These are phyloP conservation scores for Mangifera indica DNA, from an alignment of 345 rosid species.

Conservation along the genomic window DNA sequence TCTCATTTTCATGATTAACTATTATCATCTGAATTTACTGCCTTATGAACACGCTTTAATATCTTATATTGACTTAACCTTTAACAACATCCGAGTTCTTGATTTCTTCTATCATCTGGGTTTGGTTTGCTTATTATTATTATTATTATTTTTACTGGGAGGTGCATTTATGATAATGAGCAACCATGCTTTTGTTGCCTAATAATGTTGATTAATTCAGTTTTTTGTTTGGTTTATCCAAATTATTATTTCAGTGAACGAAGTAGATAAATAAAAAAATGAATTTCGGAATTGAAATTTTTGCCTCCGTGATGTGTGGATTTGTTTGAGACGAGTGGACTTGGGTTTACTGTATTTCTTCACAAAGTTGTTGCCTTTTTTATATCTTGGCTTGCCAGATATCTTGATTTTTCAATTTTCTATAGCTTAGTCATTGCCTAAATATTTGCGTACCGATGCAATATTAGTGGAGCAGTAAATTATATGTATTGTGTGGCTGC, in stretches of 20 bases:
- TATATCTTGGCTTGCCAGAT: not conserved
- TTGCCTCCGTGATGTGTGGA: not conserved
- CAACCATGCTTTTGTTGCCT: not conserved
- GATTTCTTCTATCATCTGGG: not conserved
- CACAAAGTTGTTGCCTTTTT: not conserved
- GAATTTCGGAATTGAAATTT: not conserved
- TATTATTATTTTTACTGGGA: not conserved
- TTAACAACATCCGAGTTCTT: too few species aligned
- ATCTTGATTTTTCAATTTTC: not conserved
- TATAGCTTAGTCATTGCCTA: not conserved
- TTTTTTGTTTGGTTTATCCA: not conserved
- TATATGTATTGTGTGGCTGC: not conserved
- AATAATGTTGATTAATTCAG: too few species aligned
- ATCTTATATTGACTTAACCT: too few species aligned
- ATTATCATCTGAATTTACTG: not conserved
- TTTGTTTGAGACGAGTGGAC: not conserved
- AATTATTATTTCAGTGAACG: not conserved
- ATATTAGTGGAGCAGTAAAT: not conserved
- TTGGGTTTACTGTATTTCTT: not conserved
- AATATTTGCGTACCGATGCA: too few species aligned
- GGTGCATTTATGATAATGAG: not conserved
- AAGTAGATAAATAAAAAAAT: not conserved
- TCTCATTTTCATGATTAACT: too few species aligned
- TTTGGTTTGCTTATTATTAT: not conserved
- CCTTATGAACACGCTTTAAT: too few species aligned